Percentiles rank a stretch among this genome's conserved stretches.
Evolutionary conservation across 768 basidiomycete species (phyloP).

Genomic region (Boletus subparvulus): DNA sequence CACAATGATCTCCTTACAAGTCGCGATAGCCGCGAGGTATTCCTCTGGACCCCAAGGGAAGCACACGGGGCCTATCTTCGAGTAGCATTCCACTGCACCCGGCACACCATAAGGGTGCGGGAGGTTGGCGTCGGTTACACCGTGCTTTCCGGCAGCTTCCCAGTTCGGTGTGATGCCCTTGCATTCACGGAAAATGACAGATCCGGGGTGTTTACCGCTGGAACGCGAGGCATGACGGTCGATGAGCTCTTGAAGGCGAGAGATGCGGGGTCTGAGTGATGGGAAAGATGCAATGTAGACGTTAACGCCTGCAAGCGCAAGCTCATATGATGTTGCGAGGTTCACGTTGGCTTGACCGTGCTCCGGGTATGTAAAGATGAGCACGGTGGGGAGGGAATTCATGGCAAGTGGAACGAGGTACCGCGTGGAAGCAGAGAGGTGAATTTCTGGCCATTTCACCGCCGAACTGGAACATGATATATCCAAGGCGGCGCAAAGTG

Average conservation of each 20-base stretch:
- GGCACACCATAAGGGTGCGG: not conserved
- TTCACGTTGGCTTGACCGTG: constrained; percentile 7
- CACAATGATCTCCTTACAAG: not conserved
- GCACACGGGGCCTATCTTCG: not conserved
- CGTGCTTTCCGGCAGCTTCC: not conserved
- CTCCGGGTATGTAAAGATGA: constrained; percentile 10
- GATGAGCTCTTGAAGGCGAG: constrained; percentile 6
- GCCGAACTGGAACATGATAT: too few relatives aligned
- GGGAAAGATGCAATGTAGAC: constrained; percentile 13
- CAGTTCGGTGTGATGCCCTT: not conserved
- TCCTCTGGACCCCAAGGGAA: constrained; percentile 7
- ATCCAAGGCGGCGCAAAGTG: too few relatives aligned
- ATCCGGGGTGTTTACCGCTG: not conserved
- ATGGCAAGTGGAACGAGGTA: not conserved
- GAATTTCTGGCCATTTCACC: too few relatives aligned
- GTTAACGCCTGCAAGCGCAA: constrained; percentile 8
- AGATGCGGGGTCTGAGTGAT: constrained; percentile 7
- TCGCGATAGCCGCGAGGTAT: constrained; percentile 1
- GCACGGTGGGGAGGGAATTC: constrained; percentile 5
- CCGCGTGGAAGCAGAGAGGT: too few relatives aligned
- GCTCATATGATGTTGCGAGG: constrained; percentile 15
- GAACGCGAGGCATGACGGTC: not conserved
- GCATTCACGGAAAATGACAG: constrained; percentile 5
- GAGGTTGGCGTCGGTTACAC: not conserved
- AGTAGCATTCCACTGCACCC: constrained; percentile 5